Evolutionary conservation across 1,284 basidiomycete genomes (phyloP).

Genomic region (Polyporus tsugae): DNA sequence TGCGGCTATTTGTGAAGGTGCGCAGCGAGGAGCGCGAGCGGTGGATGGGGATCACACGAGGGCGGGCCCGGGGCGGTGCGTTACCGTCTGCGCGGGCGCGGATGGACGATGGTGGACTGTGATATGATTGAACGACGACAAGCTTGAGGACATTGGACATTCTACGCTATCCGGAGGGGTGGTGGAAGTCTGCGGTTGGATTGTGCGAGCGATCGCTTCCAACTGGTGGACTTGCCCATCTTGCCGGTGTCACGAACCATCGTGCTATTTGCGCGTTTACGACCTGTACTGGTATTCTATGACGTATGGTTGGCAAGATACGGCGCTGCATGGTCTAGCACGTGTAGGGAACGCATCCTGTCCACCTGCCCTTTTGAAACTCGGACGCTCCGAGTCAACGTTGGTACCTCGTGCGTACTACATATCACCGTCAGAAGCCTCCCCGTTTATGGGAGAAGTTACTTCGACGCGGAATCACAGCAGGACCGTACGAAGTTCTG

Average conservation of each 20-base stretch:
- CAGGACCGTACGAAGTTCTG: neutral
- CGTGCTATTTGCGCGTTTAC: neutral
- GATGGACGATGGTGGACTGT: neutral
- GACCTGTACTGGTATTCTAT: neutral
- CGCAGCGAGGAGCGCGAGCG: constrained; percentile 22
- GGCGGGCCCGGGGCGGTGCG: neutral
- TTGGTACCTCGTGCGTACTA: neutral
- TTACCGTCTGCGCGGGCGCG: neutral
- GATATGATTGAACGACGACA: neutral
- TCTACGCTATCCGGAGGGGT: neutral
- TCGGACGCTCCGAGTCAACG: neutral
- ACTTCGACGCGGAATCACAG: neutral
- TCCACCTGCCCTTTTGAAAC: neutral
- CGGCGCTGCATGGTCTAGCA: neutral
- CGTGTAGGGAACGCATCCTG: neutral
- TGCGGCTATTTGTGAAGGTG: constrained; percentile 26
- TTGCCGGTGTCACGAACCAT: neutral
- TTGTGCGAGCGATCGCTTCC: neutral
- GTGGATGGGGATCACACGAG: neutral
- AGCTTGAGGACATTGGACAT: too few relatives aligned
- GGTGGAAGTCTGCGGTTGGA: neutral
- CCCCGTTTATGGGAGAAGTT: neutral
- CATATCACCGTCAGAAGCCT: neutral
- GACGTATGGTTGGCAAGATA: too few relatives aligned
- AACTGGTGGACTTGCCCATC: neutral